Evolutionary conservation across 257 asterid species (phyloP).

Genomic region (Ilex asprella): DNA sequence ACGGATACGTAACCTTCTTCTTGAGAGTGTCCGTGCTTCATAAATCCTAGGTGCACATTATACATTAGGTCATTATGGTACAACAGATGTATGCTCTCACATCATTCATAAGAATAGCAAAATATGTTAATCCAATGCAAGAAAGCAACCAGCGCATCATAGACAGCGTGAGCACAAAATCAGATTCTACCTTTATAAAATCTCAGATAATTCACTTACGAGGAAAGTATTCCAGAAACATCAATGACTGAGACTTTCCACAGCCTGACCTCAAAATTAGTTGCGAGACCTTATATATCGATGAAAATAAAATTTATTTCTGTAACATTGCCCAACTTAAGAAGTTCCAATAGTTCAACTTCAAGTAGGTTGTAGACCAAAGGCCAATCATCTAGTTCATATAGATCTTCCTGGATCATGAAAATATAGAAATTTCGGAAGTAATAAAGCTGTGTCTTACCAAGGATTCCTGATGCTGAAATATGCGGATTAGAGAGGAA

Average conservation of each 20-base stretch:
- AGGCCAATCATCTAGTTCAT: background rate
- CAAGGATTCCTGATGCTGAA: conserved; percentile 60
- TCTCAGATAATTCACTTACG: background rate
- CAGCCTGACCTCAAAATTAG: background rate
- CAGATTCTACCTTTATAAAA: background rate
- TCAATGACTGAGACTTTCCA: background rate
- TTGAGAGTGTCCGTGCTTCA: no score
- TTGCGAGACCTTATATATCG: background rate
- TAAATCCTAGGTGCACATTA: no score
- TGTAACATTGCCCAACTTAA: no score
- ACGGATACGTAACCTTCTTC: no score
- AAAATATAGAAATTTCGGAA: background rate
- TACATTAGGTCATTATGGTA: no score
- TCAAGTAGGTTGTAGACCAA: background rate
- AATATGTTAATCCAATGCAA: background rate
- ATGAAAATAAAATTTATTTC: no score
- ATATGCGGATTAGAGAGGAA: conserved; percentile 71
- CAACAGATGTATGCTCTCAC: no score
- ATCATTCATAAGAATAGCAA: no score
- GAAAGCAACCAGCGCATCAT: background rate
- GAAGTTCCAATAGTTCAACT: no score
- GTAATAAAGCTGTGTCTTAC: conserved; percentile 25
- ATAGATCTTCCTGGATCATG: background rate
- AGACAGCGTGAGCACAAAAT: background rate
- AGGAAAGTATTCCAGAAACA: background rate